Base-by-base conservation (phyloP, 2,329 filamentous ascomycete species). In the Neonectria coccinea region DNA sequence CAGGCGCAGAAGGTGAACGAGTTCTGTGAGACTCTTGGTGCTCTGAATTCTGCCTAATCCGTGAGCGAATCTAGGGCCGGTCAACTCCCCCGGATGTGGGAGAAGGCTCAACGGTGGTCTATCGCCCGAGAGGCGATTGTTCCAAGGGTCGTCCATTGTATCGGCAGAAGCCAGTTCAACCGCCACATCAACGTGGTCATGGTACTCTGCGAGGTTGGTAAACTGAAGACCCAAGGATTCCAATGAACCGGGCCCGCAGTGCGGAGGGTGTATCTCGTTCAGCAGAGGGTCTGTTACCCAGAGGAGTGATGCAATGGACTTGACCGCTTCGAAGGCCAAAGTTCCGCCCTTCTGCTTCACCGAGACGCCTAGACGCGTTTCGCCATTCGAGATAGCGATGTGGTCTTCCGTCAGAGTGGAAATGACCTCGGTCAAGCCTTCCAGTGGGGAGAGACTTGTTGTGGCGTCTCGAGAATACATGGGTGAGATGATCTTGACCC, bases 161-260 rank as follows among this genome's bases (percentile, higher is more conserved):
- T 62, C 16, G 5, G 42, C 36, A 12, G 51, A 61, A 3, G 48
- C 22, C 39, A 70, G 39, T 47, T 68, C 51, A 14, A 44, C 10
- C 9, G 47, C 39, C 10, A 71, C 9, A 25, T 67, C 22, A 27
- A 68, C n/a, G 9, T 47, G 41, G 14, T 33, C 8, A 1, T 61
- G 14, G 6, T 53, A 42, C 4, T 52, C 62, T 7, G 51, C 39
- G 14, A 70, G 31, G 16, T 64, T 62, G 39, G 59, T 66, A 41
- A 64, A 71, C 50, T 72, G 69, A 0, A 72, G 44, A n/a, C 70
- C 70, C 6, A 70, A 56, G 9, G 63, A 68, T 33, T 14, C 12
- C 8, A 64, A 59, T 31, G 70, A 70, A 14, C 54, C 53, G 8
- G 67, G 63, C 3, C 66, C 67, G 31, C 69, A 72, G 25, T 71